Percentiles rank a stretch among this genome's conserved stretches.
Evolutionary conservation across 805 yeast genomes (phyloP).

Genomic region (Saturnispora kantuleensis): DNA sequence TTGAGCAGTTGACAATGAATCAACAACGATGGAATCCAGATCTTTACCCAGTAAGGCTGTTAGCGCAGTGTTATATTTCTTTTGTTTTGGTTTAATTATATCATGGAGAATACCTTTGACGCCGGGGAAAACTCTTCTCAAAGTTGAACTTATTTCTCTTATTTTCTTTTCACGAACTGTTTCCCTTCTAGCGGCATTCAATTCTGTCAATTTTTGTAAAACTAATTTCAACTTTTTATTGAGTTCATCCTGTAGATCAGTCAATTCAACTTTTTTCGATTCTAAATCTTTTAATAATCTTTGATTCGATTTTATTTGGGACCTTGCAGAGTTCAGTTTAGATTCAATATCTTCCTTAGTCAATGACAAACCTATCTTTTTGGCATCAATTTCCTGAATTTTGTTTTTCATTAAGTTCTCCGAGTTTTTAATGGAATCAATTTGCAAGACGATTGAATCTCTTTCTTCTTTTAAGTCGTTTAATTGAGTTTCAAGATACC

Average conservation of each 20-base stretch:
- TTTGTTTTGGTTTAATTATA: conserved; percentile 65
- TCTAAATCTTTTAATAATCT: conserved; percentile 22
- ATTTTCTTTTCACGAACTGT: conserved; percentile 57
- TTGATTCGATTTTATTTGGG: conserved; percentile 23
- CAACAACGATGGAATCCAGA: conserved; percentile 79
- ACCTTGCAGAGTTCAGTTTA: conserved; percentile 23
- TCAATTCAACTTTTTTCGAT: conserved; percentile 28
- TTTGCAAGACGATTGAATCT: conserved; percentile 21
- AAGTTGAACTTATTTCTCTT: conserved; percentile 60
- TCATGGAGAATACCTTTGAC: conserved; percentile 77
- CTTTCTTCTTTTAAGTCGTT: conserved; percentile 37
- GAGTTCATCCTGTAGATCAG: conserved; percentile 46
- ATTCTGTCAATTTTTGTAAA: conserved; percentile 53
- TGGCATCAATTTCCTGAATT: conserved; percentile 26
- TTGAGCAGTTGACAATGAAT: conserved; percentile 60
- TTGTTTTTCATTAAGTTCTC: conserved; percentile 28
- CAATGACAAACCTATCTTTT: conserved; percentile 23
- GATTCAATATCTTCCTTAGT: conserved; percentile 23
- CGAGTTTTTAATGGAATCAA: conserved; percentile 29
- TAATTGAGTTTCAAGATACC: conserved; percentile 46
- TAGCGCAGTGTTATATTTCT: conserved; percentile 63
- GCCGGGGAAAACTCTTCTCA: conserved; percentile 73
- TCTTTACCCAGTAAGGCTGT: conserved; percentile 70
- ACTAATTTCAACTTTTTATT: conserved; percentile 54
- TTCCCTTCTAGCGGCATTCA: conserved; percentile 70